These are phyloP conservation scores for Physcomitrellopsis africana DNA, from an alignment of 225 moss, liverwort and hornwort genomes.

Conservation along the genomic window DNA sequence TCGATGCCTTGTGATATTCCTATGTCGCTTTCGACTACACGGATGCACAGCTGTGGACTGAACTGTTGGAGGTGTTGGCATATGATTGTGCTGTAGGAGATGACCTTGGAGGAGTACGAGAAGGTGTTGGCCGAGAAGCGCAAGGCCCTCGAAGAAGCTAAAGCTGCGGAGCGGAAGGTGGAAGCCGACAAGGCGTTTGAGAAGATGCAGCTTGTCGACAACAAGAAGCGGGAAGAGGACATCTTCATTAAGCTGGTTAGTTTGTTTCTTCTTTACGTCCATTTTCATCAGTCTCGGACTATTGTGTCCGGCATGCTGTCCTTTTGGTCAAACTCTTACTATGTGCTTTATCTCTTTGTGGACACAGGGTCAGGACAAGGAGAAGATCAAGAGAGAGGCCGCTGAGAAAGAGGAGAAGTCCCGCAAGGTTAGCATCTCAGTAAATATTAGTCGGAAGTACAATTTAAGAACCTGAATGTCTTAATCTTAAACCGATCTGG, in stretches of 20 bases:
- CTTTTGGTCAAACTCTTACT: not conserved
- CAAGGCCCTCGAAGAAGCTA: conserved; percentile 52
- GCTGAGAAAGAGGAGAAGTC: conserved; percentile 74
- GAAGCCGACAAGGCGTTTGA: conserved; percentile 69
- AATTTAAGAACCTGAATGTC: too few relatives aligned
- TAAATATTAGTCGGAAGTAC: too few relatives aligned
- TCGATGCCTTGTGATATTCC: too few relatives aligned
- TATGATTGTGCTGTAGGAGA: conserved; percentile 42
- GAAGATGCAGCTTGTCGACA: conserved; percentile 72
- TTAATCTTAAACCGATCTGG: too few relatives aligned
- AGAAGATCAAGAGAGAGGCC: conserved; percentile 68
- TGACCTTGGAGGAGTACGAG: conserved; percentile 86
- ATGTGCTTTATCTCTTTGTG: not conserved
- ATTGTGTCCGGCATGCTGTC: not conserved
- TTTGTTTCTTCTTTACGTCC: not conserved
- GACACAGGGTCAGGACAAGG: conserved; percentile 69
- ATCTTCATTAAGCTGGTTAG: conserved; percentile 76
- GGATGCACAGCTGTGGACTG: too few relatives aligned
- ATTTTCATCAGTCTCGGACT: not conserved
- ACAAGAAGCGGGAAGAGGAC: conserved; percentile 61
- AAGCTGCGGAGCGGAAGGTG: conserved; percentile 68
- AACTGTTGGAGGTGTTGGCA: too few relatives aligned
- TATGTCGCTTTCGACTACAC: too few relatives aligned
- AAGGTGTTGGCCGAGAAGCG: conserved; percentile 74
- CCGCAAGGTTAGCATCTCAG: conserved; percentile 43